Percentiles rank a stretch among this genome's conserved stretches.
Evolutionary conservation across 2,329 filamentous ascomycete species (phyloP).

Genomic region (Trichoderma atroviride): DNA sequence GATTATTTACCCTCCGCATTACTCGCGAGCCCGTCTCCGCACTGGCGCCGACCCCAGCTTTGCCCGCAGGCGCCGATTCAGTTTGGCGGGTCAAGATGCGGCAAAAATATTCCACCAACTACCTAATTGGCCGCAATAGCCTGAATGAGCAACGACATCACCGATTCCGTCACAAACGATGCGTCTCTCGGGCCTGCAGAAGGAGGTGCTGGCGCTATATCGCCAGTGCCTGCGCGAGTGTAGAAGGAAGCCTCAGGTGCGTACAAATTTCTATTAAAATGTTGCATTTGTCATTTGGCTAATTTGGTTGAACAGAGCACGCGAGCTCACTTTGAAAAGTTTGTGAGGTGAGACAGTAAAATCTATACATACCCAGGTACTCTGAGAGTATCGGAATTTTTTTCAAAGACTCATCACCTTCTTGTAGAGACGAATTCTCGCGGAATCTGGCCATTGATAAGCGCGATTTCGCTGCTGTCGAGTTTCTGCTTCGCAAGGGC

Average conservation of each 20-base stretch:
- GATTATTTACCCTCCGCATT: conserved; percentile 15
- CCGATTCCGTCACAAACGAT: conserved; percentile 25
- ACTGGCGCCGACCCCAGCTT: conserved; percentile 9
- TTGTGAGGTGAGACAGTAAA: conserved; percentile 57
- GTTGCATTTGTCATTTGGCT: background rate
- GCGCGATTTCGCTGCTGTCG: conserved; percentile 83
- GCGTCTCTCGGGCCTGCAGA: conserved; percentile 82
- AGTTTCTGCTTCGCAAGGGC: conserved; percentile 82
- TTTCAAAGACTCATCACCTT: background rate
- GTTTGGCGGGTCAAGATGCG: background rate
- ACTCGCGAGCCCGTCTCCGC: conserved; percentile 6
- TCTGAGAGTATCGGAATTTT: too few species aligned
- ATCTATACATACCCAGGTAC: too few species aligned
- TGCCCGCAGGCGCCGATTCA: background rate
- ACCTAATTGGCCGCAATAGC: conserved; percentile 2
- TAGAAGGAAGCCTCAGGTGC: conserved; percentile 75
- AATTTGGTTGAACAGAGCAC: conserved; percentile 47
- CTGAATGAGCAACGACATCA: background rate
- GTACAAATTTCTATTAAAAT: background rate
- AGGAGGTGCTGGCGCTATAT: conserved; percentile 84
- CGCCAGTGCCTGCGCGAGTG: conserved; percentile 81
- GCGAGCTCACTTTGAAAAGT: conserved; percentile 64
- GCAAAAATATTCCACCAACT: conserved; percentile 24
- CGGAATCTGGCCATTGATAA: conserved; percentile 71
- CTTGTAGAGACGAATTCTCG: conserved; percentile 70